Evolutionary conservation across 305 asterid genomes (phyloP).

Genomic region (Petunia hybrid): DNA sequence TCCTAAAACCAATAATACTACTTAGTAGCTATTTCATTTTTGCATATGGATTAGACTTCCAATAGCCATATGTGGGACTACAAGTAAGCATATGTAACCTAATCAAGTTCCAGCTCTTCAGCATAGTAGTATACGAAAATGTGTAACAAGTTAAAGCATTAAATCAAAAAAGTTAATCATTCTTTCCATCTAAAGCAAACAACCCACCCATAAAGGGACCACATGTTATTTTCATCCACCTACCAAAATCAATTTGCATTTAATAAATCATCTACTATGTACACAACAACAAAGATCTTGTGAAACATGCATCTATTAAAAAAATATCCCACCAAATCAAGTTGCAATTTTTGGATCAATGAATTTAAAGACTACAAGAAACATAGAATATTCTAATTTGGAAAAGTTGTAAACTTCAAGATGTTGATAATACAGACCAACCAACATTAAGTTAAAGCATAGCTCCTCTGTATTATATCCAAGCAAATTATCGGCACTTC

Average conservation of each 20-base stretch:
- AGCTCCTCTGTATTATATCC: not conserved
- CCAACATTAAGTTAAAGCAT: not conserved
- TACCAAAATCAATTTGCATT: not conserved
- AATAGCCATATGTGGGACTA: not conserved
- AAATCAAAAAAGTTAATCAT: not conserved
- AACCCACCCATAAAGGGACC: not conserved
- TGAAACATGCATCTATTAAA: not conserved
- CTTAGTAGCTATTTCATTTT: not conserved
- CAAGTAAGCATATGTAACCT: not conserved
- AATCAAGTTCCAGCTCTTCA: not conserved
- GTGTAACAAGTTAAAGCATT: not conserved
- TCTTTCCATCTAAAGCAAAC: not conserved
- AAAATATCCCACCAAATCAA: not conserved
- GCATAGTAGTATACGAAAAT: not conserved
- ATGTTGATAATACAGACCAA: not conserved
- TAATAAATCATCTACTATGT: not conserved
- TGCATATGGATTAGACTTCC: not conserved
- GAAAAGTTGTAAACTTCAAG: not conserved
- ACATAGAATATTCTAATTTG: not conserved
- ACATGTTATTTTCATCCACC: too few species aligned
- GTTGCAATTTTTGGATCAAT: not conserved
- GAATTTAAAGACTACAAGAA: not conserved
- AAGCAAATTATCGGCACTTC: too few species aligned
- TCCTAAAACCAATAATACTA: not conserved
- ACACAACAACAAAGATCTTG: not conserved